Conservation (phyloP, 371 early-diverging fungal species). For the Lichtheimia ornata region DNA sequence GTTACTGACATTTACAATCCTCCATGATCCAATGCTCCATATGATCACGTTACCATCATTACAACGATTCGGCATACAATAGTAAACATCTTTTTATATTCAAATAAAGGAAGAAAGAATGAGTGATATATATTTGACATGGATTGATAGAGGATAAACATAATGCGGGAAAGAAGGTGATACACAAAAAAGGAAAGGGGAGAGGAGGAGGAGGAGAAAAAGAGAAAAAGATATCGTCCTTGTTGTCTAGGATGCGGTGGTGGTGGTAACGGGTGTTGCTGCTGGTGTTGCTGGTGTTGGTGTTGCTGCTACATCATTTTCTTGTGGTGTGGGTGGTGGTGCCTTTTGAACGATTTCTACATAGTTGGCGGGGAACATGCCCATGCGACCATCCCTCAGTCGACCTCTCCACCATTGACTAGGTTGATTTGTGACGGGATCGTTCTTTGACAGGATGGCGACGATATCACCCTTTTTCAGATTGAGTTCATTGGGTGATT, state of each 20-base stretch:
- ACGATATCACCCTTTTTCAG: constrained; percentile 86
- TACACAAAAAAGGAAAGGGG: neutral
- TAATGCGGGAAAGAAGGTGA: neutral
- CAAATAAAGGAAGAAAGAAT: neutral
- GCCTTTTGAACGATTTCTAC: constrained; percentile 48
- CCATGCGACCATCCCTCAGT: constrained; percentile 78
- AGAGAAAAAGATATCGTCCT: neutral
- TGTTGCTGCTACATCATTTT: neutral
- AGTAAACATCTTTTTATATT: neutral
- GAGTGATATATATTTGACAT: neutral
- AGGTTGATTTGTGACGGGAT: constrained; percentile 75
- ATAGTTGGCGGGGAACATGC: constrained; percentile 91
- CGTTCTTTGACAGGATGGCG: constrained; percentile 77
- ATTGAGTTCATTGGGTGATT: constrained; percentile 77
- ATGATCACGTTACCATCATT: constrained; percentile 27
- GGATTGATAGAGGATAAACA: neutral
- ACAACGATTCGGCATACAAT: constrained; percentile 1
- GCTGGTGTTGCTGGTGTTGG: neutral
- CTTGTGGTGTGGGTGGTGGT: neutral
- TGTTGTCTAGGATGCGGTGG: neutral
- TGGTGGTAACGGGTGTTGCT: neutral
- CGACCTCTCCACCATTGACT: constrained; percentile 94
- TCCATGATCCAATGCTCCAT: constrained; percentile 40
- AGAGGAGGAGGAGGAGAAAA: neutral
- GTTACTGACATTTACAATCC: constrained; percentile 42